These are phyloP conservation scores for Phytophthora europaea DNA, from an alignment of 352 stramenopile genomes.

Conservation along the genomic window DNA sequence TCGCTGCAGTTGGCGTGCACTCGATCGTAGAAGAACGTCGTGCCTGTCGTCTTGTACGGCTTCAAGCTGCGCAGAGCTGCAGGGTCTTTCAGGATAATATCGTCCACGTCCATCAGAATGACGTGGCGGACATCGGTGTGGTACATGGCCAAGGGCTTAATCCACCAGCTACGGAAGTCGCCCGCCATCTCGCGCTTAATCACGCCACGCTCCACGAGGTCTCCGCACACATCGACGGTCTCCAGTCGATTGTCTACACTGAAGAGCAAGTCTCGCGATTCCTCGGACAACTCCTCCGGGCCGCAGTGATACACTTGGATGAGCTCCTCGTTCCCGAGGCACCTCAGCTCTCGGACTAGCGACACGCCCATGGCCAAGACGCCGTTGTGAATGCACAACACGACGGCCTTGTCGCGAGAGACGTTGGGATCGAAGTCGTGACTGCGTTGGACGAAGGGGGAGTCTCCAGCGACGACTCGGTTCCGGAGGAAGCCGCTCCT, in stretches of 20 bases:
- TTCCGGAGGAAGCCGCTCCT: neutral
- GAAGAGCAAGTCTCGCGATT: constrained; percentile 23
- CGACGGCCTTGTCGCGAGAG: constrained; percentile 5
- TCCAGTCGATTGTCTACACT: constrained; percentile 23
- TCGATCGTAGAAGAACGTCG: constrained; percentile 37
- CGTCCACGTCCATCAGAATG: constrained; percentile 36
- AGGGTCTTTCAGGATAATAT: constrained; percentile 28
- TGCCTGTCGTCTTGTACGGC: constrained; percentile 28
- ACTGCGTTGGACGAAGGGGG: constrained; percentile 18
- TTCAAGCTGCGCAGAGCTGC: constrained; percentile 18
- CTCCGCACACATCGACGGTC: constrained; percentile 26
- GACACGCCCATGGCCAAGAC: constrained; percentile 24
- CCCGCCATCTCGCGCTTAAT: constrained; percentile 20
- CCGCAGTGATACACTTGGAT: constrained; percentile 39
- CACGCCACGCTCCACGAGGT: constrained; percentile 13
- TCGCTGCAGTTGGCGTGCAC: constrained; percentile 31
- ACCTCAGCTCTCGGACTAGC: constrained; percentile 33
- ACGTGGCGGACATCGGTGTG: constrained; percentile 33
- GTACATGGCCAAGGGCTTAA: constrained; percentile 33
- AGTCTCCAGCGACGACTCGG: neutral
- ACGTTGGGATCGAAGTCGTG: constrained; percentile 15
- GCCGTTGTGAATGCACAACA: constrained; percentile 24
- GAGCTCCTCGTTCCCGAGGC: constrained; percentile 32
- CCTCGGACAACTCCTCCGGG: constrained; percentile 16
- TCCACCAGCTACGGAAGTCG: constrained; percentile 34